These are phyloP conservation scores for Sphenostylis stenocarpa DNA, from an alignment of 306 rosid genomes.

Conservation along the genomic window DNA sequence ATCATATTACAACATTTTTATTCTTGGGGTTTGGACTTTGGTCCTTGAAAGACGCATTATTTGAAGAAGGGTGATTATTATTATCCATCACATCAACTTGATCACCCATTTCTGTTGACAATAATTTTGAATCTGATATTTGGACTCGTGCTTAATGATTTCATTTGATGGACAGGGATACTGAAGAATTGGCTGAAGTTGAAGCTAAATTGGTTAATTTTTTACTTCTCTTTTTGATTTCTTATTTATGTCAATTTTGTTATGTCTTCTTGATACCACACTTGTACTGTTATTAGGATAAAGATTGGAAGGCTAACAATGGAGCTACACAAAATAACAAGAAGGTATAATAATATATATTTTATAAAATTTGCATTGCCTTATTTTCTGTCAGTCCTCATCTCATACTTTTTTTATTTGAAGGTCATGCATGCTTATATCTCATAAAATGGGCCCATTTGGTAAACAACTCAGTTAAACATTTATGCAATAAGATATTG, in stretches of 20 bases:
- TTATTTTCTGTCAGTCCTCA: conserved; percentile 15
- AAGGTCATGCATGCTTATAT: conserved; percentile 10
- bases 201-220: conserved; percentile 79
- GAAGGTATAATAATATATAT: conserved; percentile 53
- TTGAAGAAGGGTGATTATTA: conserved; percentile 60
- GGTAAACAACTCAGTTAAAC: neutral
- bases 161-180: conserved; percentile 57
- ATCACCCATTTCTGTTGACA: conserved; percentile 12
- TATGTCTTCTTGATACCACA: conserved; percentile 27
- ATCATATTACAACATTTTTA: conserved; percentile 79
- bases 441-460: neutral
- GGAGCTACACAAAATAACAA: conserved; percentile 50
- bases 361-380: neutral
- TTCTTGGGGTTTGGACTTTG: conserved; percentile 87
- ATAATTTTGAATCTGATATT: conserved; percentile 8
- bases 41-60: conserved; percentile 90
- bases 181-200: conserved; percentile 91
- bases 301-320: conserved; percentile 56
- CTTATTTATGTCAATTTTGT: conserved; percentile 3
- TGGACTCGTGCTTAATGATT: conserved; percentile 24
- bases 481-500: neutral
- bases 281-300: conserved; percentile 46
- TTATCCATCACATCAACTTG: conserved; percentile 16
- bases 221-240: conserved; percentile 7
- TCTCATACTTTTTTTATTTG: neutral